A percentile compares a stretch with the other conserved stretches of the same genome.
These are phyloP conservation scores for Pseudognaphalium luteoalbum DNA, from an alignment of 129 eudicot genomes.

Conservation along the genomic window DNA sequence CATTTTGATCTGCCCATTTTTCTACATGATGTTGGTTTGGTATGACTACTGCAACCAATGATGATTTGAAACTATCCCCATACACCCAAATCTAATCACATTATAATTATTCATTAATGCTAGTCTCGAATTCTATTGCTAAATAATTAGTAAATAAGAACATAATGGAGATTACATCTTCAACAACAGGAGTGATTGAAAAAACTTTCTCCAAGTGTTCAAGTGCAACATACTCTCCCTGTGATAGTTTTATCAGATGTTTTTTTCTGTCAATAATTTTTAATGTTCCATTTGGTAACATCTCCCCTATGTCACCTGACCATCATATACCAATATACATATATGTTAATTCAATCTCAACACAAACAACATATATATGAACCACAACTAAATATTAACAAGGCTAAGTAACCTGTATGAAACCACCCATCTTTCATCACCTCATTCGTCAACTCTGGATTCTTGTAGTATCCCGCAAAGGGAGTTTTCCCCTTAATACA, in stretches of 20 bases:
- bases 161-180: conserved; percentile 61
- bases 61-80: conserved; percentile 85
- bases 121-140: not conserved
- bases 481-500: conserved; percentile 64
- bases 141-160: not conserved
- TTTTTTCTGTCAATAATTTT: conserved; percentile 81
- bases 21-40: conserved; percentile 60
- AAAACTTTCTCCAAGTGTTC: conserved; percentile 91
- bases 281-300: conserved; percentile 73
- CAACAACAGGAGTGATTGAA: conserved; percentile 67
- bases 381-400: not conserved
- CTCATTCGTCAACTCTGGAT: conserved; percentile 78
- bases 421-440: conserved; percentile 86
- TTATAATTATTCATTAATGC: not conserved
- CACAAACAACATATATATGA: not conserved
- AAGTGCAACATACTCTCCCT: conserved; percentile 93
- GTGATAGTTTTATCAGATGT: conserved; percentile 82
- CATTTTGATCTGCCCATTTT: conserved; percentile 69
- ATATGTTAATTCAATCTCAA: not conserved
- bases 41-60: conserved; percentile 80
- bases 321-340: conserved; percentile 1
- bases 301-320: conserved; percentile 94
- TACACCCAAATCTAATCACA: conserved; percentile 77
- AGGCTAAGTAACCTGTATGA: conserved; percentile 62
- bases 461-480: conserved; percentile 87